Evolutionary conservation across 2,329 filamentous ascomycete genomes (phyloP).

Genomic region (Penicillium sp.): DNA sequence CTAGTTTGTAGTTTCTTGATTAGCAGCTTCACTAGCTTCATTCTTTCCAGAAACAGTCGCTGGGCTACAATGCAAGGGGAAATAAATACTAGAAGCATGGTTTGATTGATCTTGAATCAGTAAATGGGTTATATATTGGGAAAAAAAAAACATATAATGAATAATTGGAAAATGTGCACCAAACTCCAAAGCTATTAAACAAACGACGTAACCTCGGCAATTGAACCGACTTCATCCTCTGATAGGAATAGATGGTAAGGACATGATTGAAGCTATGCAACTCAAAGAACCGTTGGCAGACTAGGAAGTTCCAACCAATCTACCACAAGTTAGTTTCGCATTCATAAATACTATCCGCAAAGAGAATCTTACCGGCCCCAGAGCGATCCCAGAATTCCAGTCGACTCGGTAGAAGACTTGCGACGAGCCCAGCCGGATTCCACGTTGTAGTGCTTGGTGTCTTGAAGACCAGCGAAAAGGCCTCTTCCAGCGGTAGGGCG

Average conservation of each 20-base stretch:
- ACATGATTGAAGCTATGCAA: background rate
- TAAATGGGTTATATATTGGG: background rate
- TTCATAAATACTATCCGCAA: background rate
- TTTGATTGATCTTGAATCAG: background rate
- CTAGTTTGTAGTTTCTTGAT: too few species aligned
- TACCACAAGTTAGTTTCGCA: slow-evolving; percentile 5
- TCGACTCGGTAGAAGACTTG: slow-evolving; percentile 13
- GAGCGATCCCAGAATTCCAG: slow-evolving; percentile 16
- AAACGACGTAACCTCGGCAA: background rate
- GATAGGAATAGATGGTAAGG: background rate
- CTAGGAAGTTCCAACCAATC: slow-evolving; percentile 8
- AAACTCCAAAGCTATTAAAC: slow-evolving; percentile 4
- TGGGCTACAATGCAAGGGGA: too few species aligned
- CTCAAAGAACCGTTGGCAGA: background rate
- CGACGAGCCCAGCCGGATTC: slow-evolving; percentile 37
- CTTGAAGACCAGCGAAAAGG: slow-evolving; percentile 40
- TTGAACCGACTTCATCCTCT: background rate
- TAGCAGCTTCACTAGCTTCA: too few species aligned
- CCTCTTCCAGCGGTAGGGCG: slow-evolving; percentile 36
- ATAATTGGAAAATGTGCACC: background rate
- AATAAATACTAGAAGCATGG: too few species aligned
- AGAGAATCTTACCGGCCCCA: slow-evolving; percentile 25
- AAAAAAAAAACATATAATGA: background rate
- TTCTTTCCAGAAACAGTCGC: too few species aligned
- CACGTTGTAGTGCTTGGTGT: slow-evolving; percentile 40